Evolutionary conservation across 1,284 basidiomycete species (phyloP), one percentile per base, ranked within the genome.

Genomic region (Trametes pubescens): DNA sequence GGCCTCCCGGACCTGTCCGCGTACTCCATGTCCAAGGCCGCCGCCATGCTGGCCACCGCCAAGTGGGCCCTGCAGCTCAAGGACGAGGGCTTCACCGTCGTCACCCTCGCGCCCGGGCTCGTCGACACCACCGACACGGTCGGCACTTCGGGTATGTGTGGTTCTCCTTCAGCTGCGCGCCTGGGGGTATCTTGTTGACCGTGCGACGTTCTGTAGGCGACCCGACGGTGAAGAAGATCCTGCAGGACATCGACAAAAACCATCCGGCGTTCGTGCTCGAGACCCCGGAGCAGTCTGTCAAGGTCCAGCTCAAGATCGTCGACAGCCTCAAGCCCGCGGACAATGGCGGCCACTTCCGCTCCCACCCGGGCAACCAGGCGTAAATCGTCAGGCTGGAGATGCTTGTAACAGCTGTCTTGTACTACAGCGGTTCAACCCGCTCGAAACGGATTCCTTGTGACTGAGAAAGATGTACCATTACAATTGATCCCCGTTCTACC

Each of bases 11-110:
- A 48, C 51, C 34, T 56, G n/a, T 61, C 64, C 2, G 71, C 78
- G 14, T 82, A 82, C 68, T 59, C 69, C 8, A 72, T 77, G 21
- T 74, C 76, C 34, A 81, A 81, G 65, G 76, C 78, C 4, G 80
- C 76, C 0, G 53, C 77, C n/a, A 77, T 80, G 60, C 75, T 82
- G 73, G 76, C 73, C 35, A 71, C 75, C n/a, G 75, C 74, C 14
- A 81, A 82, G 65, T 82, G 77, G 62, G 78, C 81, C 0, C 64
- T 69, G 8, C 61, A 74, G 48, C 73, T 75, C 57, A 72, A 74
- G 57, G 57, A 68, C 5, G 78, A 82, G 46, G 79, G 78, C 13
- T 75, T 82, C 62, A 63, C 75, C 10, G 77, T 81, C 70, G 65
- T 79, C 8, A 68, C 76, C 2, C 57, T 81, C 46, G 73, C 71